Evolutionary conservation across 2,329 filamentous ascomycete genomes (phyloP).

Genomic region (Geosmithia flava): DNA sequence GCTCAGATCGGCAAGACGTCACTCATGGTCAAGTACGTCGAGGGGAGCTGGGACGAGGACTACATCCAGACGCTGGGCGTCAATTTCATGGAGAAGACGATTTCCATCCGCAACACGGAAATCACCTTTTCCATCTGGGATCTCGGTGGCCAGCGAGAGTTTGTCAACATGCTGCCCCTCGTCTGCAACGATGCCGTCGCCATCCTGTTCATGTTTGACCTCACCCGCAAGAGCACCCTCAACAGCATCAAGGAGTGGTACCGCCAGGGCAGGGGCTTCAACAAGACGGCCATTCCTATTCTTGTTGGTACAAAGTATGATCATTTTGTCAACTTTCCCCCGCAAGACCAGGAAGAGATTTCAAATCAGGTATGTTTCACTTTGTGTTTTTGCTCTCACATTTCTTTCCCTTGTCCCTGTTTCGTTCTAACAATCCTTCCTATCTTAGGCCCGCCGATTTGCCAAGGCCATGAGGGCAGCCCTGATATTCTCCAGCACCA

Average conservation of each 20-base stretch:
- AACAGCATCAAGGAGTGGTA: slow-evolving; percentile 99
- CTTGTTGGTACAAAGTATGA: slow-evolving; percentile 97
- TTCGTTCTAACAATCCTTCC: not conserved
- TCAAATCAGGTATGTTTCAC: slow-evolving; percentile 72
- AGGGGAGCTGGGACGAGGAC: slow-evolving; percentile 98
- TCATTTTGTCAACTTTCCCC: slow-evolving; percentile 96
- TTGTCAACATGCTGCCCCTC: slow-evolving; percentile 98
- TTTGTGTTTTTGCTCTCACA: too few species aligned
- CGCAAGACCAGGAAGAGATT: slow-evolving; percentile 97
- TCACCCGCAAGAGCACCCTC: slow-evolving; percentile 93
- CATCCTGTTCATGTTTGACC: slow-evolving; percentile 98
- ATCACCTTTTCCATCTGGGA: slow-evolving; percentile 99
- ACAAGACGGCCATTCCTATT: slow-evolving; percentile 99
- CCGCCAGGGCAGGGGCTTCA: slow-evolving; percentile 91
- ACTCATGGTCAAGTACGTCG: slow-evolving; percentile 98
- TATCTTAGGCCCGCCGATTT: slow-evolving; percentile 69
- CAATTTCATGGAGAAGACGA: slow-evolving; percentile 99
- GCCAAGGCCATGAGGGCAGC: slow-evolving; percentile 97
- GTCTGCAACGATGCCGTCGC: slow-evolving; percentile 98
- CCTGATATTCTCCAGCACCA: slow-evolving; percentile 96
- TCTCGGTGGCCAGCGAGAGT: slow-evolving; percentile 92
- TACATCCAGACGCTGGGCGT: slow-evolving; percentile 98
- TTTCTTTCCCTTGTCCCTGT: not conserved
- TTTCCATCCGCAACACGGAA: slow-evolving; percentile 97
- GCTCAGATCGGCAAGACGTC: slow-evolving; percentile 99